phyloP scores from a whole-genome alignment of 257 asterid genomes.

The Prunella vulgaris region DNA sequence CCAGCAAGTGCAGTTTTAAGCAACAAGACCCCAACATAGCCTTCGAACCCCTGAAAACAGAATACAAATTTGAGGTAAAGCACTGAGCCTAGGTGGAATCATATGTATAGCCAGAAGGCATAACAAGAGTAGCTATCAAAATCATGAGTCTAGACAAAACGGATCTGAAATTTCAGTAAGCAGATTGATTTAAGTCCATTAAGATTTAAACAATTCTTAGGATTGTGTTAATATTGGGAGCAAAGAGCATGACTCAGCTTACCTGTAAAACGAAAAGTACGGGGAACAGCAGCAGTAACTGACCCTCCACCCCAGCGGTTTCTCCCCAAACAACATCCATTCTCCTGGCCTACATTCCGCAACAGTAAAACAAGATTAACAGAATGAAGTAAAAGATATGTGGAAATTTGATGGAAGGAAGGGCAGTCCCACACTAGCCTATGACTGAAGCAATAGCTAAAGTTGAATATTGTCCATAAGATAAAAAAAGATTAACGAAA shows the following conservation, averaged over 20 bases:
- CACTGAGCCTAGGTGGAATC: background rate
- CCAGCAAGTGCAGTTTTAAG: slow-evolving; percentile 79
- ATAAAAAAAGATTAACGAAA: background rate
- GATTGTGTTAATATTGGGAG: background rate
- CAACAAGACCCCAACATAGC: slow-evolving; percentile 78
- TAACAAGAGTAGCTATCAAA: background rate
- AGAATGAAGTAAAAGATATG: background rate
- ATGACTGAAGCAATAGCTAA: slow-evolving; percentile 10
- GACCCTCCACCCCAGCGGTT: slow-evolving; percentile 96
- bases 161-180: slow-evolving; percentile 15
- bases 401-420: slow-evolving; percentile 3
- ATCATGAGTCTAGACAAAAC: background rate
- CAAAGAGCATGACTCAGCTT: slow-evolving; percentile 2
- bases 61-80: background rate
- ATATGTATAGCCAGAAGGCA: background rate
- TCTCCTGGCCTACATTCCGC: slow-evolving; percentile 70
- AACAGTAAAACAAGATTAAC: slow-evolving; percentile 1
- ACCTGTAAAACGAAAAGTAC: slow-evolving; percentile 84
- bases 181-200: background rate
- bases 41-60: slow-evolving; percentile 75
- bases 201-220: background rate
- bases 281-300: slow-evolving; percentile 66
- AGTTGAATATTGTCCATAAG: slow-evolving; percentile 15
- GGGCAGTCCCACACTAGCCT: background rate
- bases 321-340: slow-evolving; percentile 99